phyloP scores from a whole-genome alignment of 371 early-diverging fungal genomes.

The Nematocida sp. region DNA sequence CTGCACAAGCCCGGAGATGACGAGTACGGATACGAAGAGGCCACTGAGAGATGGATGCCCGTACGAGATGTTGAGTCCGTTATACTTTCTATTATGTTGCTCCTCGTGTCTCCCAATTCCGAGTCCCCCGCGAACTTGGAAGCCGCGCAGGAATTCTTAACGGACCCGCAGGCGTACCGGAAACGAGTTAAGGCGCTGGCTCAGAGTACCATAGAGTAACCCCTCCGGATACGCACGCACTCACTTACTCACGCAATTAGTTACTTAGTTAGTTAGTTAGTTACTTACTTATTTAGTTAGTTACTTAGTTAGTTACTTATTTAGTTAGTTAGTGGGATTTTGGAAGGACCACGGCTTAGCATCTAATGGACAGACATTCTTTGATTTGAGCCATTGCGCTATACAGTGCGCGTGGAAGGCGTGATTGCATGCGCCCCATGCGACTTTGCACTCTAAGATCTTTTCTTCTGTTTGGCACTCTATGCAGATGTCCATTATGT shows the following conservation, averaged over 20 bases:
- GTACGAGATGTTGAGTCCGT: slow-evolving; percentile 72
- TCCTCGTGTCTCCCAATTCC: slow-evolving; percentile 68
- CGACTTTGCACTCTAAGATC: slow-evolving; percentile 89
- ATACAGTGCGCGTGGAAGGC: slow-evolving; percentile 99
- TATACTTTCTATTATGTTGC: slow-evolving; percentile 65
- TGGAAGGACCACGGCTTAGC: slow-evolving; percentile 90
- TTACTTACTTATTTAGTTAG: not conserved
- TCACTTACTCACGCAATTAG: too few species aligned
- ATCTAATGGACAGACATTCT: slow-evolving; percentile 95
- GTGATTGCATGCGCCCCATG: slow-evolving; percentile 98
- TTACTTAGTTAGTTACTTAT: not conserved
- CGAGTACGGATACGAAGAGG: slow-evolving; percentile 81
- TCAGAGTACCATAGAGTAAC: slow-evolving; percentile 70
- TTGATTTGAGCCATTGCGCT: slow-evolving; percentile 90
- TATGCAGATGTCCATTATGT: slow-evolving; percentile 97
- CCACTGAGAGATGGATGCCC: slow-evolving; percentile 83
- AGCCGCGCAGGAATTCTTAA: slow-evolving; percentile 67
- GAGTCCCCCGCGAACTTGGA: slow-evolving; percentile 68
- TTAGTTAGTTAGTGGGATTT: slow-evolving; percentile 8
- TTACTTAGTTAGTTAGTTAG: not conserved
- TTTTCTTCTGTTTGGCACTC: slow-evolving; percentile 70
- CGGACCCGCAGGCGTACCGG: slow-evolving; percentile 71
- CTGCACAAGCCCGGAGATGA: slow-evolving; percentile 70
- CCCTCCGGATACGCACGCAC: too few species aligned
- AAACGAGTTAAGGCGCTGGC: slow-evolving; percentile 72